Evolutionary conservation across 805 yeast species (phyloP), one percentile per base, ranked within the genome.

Genomic region (Nakazawaea wyomingensis): DNA sequence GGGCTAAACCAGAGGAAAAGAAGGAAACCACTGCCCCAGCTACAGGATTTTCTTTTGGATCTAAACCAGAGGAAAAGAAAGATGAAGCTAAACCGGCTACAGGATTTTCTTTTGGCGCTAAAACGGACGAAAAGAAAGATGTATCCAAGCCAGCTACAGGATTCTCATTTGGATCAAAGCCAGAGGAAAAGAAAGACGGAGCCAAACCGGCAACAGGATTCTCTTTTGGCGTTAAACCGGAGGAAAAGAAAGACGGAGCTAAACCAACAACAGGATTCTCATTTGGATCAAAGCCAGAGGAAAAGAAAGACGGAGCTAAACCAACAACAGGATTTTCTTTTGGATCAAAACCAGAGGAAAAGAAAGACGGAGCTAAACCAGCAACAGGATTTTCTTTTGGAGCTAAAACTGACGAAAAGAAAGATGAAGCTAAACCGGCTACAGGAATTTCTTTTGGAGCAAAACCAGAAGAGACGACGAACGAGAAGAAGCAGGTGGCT

Each of bases 61-160:
- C 41, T 22, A 33, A 37, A n/a, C 27, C 37, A 9, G 36, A 34
- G 11, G n/a, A 9, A 5, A 20, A 34, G 20, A 29, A 37, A 16
- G 28, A 29, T 16, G 39, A 16, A n/a, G 28, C 34, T 6, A 26
- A 16, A 19, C 39, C 47, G 3, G 26, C 40, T 2, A 32, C 47
- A 17, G 39, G 45, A 8, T 46, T 47, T 26, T 42, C 49, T 32
- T 45, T 53, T 29, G 54, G 54, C 11, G 44, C 46, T 11, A 46
- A 39, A 22, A 34, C 50, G 5, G 39, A 45, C 2, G 33, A 37
- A 20, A 35, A 38, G 20, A 37, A 37, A 20, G 28, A 29, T 16
- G 39, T 13, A n/a, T 22, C 43, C 11, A 43, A 45, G 24, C 38
- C 45, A 29, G 22, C 48, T 3, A 31, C 35, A 28, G 46, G 44